A percentile compares a stretch with the other conserved stretches of the same genome.
phyloP scores from a whole-genome alignment of 2,329 filamentous ascomycete genomes.

The Geosmithia putterillii region DNA sequence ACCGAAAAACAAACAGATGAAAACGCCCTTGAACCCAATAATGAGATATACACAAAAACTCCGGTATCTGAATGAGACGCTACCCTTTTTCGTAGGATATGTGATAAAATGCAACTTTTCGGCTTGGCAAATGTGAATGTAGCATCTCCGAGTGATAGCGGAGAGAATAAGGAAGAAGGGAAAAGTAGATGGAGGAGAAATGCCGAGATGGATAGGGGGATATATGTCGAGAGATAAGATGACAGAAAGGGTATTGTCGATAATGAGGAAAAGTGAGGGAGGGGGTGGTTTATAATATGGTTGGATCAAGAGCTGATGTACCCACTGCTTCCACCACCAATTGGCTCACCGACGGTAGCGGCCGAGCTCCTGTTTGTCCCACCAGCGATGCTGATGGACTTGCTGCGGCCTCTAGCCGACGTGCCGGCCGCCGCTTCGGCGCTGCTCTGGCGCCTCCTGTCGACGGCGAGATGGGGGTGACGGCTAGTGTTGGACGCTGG shows the following conservation, averaged over 20 bases:
- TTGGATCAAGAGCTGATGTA: slow-evolving; percentile 1
- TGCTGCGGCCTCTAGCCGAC: slow-evolving; percentile 14
- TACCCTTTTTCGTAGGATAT: too few relatives aligned
- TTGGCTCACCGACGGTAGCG: slow-evolving; percentile 23
- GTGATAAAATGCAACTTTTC: neutral
- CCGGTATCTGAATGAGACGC: too few relatives aligned
- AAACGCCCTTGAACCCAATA: neutral
- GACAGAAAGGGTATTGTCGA: too few relatives aligned
- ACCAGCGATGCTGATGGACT: slow-evolving; percentile 14
- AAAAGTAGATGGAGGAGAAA: neutral
- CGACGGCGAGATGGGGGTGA: neutral
- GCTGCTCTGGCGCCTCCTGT: slow-evolving; percentile 8
- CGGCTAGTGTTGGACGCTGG: neutral
- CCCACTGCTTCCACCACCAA: slow-evolving; percentile 1
- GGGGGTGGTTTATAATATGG: too few relatives aligned
- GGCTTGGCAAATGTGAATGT: too few relatives aligned
- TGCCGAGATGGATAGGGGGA: neutral
- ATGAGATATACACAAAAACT: too few relatives aligned
- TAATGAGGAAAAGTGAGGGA: too few relatives aligned
- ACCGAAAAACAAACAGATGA: neutral
- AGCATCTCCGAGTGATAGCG: neutral
- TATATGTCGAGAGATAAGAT: neutral
- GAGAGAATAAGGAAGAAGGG: neutral
- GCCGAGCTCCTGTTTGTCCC: slow-evolving; percentile 21
- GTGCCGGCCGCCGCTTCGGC: slow-evolving; percentile 18